Evolutionary conservation across 176 grass and related monocot species (phyloP).

Genomic region (Eleusine indica): DNA sequence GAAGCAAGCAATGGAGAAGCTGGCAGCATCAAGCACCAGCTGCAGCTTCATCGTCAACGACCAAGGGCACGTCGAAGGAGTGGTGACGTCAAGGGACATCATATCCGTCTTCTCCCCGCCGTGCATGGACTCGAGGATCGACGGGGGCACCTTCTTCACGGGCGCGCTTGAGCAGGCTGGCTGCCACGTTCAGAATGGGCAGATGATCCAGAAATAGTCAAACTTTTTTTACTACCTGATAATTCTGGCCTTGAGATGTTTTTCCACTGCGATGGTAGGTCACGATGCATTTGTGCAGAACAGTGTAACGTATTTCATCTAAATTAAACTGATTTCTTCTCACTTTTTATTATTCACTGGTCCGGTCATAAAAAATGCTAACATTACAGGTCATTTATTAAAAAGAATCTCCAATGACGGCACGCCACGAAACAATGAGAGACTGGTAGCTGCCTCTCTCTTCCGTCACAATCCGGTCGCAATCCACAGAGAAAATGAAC

Average conservation of each 20-base stretch:
- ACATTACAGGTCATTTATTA: too few species aligned
- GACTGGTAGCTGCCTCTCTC: not conserved
- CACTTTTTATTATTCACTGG: too few species aligned
- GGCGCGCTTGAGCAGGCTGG: conserved; percentile 50
- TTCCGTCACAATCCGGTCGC: too few species aligned
- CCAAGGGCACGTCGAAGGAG: conserved; percentile 35
- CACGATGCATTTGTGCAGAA: too few species aligned
- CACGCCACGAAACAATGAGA: not conserved
- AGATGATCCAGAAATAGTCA: conserved; percentile 42
- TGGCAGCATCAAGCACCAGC: conserved; percentile 33
- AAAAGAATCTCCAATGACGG: too few species aligned
- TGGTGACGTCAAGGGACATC: conserved; percentile 50
- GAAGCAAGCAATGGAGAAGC: conserved; percentile 56
- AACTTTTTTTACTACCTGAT: not conserved
- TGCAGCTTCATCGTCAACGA: conserved; percentile 54
- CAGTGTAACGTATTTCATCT: too few species aligned
- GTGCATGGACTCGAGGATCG: conserved; percentile 69
- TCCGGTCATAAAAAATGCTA: too few species aligned
- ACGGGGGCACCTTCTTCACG: conserved; percentile 61
- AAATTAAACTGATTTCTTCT: too few species aligned
- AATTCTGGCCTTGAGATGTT: not conserved
- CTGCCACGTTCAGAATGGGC: conserved; percentile 52
- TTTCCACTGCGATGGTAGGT: too few species aligned
- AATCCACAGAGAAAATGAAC: not conserved
- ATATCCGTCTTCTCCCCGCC: conserved; percentile 66